These are phyloP conservation scores for Epichloe typhina DNA, from an alignment of 2,329 filamentous ascomycete genomes.

Conservation along the genomic window DNA sequence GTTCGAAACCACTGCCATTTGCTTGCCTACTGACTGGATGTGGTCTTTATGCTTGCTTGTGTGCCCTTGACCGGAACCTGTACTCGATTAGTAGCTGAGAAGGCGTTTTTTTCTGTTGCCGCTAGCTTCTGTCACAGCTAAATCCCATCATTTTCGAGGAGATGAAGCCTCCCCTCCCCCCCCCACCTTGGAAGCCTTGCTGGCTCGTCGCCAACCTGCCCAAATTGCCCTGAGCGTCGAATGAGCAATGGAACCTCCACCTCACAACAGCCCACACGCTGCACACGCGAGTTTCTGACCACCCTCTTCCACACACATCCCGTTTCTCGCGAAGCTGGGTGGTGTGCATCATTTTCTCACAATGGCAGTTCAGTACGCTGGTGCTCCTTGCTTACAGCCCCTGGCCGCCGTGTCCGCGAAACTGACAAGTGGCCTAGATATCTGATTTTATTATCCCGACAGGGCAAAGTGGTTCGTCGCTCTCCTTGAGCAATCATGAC, in stretches of 20 bases:
- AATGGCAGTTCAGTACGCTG: constrained; percentile 33
- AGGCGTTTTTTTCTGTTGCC: too few species aligned
- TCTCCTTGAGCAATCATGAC: constrained; percentile 4
- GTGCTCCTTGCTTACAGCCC: constrained; percentile 2
- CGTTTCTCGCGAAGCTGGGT: constrained; percentile 7
- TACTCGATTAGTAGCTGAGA: too few species aligned
- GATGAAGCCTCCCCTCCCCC: too few species aligned
- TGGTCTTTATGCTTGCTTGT: too few species aligned
- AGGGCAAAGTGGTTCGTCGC: constrained; percentile 90
- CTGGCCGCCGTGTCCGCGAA: background rate
- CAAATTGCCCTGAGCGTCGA: constrained; percentile 7
- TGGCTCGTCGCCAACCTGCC: constrained; percentile 15
- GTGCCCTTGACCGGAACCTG: too few species aligned
- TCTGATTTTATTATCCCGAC: constrained; percentile 88
- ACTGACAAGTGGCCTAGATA: constrained; percentile 49
- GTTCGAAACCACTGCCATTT: too few species aligned
- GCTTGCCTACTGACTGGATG: too few species aligned
- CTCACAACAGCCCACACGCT: background rate
- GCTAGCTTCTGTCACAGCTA: too few species aligned
- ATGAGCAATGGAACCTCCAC: constrained; percentile 4
- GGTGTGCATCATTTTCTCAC: constrained; percentile 12
- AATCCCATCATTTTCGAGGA: too few species aligned
- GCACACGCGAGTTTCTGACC: background rate
- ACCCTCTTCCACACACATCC: constrained; percentile 1
- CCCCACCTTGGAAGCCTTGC: background rate